These are phyloP conservation scores for Jamesozyma rosinii DNA, from an alignment of 805 yeast genomes.

Conservation along the genomic window DNA sequence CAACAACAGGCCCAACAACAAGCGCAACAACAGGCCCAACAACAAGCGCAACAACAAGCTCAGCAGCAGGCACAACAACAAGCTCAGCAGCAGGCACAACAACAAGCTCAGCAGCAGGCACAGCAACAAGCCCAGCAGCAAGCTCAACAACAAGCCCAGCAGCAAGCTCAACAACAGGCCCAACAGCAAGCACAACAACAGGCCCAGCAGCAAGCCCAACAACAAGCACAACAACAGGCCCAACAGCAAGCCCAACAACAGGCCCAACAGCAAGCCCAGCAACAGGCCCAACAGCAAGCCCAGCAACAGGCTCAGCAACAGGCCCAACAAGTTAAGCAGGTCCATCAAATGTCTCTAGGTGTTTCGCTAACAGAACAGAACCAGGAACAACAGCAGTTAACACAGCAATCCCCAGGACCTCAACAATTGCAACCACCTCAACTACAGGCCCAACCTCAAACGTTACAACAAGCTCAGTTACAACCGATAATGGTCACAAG, in stretches of 20 bases:
- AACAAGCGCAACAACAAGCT: background rate
- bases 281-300: conserved; percentile 1
- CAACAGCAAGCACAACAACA: conserved; percentile 8
- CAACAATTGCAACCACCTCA: conserved; percentile 2
- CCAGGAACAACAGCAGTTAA: conserved; percentile 1
- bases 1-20: conserved; percentile 9
- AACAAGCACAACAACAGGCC: conserved; percentile 4
- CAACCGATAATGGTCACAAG: background rate
- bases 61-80: conserved; percentile 4
- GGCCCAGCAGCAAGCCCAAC: background rate
- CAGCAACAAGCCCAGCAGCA: conserved; percentile 4
- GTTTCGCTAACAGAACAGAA: conserved; percentile 2
- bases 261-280: conserved; percentile 8
- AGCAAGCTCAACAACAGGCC: conserved; percentile 1
- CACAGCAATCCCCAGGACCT: conserved; percentile 1
- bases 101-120: conserved; percentile 6
- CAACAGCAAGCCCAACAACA: conserved; percentile 1
- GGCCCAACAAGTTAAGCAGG: conserved; percentile 1
- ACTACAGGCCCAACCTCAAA: conserved; percentile 4
- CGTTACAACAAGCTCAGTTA: conserved; percentile 1
- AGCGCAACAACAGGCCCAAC: conserved; percentile 26
- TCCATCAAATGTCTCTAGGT: too few species aligned
- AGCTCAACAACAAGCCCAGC: conserved; percentile 4
- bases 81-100: conserved; percentile 4
- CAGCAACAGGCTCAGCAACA: conserved; percentile 4